A percentile compares a stretch with the other conserved stretches of the same genome.
Evolutionary conservation across 148 eudicot genomes (phyloP).

Genomic region (Silene uniflora): DNA sequence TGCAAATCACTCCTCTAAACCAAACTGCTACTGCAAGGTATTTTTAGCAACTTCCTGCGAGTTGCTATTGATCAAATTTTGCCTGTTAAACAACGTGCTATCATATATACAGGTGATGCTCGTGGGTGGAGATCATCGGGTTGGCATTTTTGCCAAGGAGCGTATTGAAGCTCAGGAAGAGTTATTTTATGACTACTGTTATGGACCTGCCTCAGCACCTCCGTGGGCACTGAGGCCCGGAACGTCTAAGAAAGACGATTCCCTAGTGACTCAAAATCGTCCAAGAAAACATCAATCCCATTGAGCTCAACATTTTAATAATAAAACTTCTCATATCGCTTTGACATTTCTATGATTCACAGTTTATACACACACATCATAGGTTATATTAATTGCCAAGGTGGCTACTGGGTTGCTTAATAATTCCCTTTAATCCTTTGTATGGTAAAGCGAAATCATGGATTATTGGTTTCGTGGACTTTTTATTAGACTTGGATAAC

Average conservation of each 20-base stretch:
- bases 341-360: neutral
- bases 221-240: constrained; percentile 78
- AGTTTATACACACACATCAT: constrained; percentile 7
- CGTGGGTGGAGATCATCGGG: constrained; percentile 93
- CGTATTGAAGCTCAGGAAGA: constrained; percentile 75
- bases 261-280: constrained; percentile 49
- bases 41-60: neutral
- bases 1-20: constrained; percentile 87
- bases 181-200: constrained; percentile 83
- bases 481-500: neutral
- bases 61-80: neutral
- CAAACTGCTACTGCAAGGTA: constrained; percentile 94
- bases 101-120: constrained; percentile 52
- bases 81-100: neutral
- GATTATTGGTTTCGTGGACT: neutral
- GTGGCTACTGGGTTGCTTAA: neutral
- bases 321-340: neutral
- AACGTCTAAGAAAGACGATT: constrained; percentile 53
- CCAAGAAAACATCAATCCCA: constrained; percentile 82
- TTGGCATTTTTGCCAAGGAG: constrained; percentile 89
- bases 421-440: neutral
- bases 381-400: neutral
- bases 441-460: neutral
- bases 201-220: constrained; percentile 79
- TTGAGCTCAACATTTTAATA: constrained; percentile 16